phyloP scores from a whole-genome alignment of 805 yeast genomes.

The Monosporozyma servazzii region DNA sequence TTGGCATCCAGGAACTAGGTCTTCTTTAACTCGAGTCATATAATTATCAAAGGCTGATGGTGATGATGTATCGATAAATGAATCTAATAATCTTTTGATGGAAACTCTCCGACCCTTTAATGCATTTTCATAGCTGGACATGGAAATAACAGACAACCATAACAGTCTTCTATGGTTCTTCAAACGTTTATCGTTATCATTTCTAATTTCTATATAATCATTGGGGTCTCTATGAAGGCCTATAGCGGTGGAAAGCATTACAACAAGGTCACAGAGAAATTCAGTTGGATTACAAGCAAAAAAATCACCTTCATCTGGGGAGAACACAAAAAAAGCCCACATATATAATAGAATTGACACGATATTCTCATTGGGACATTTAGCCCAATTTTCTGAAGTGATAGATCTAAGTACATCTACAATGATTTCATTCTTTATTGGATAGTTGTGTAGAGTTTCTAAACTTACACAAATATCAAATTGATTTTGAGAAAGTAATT shows the following conservation, averaged over 20 bases:
- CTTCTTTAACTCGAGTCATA: conserved; percentile 15
- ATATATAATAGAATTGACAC: conserved; percentile 22
- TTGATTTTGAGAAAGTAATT: conserved; percentile 2
- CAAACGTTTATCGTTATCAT: conserved; percentile 10
- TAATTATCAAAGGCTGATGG: conserved; percentile 14
- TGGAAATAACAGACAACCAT: conserved; percentile 21
- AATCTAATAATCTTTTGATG: conserved; percentile 10
- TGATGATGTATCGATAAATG: conserved; percentile 14
- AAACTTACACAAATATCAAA: not conserved
- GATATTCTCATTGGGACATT: conserved; percentile 27
- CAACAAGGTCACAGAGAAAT: conserved; percentile 18
- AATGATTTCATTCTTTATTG: conserved; percentile 18
- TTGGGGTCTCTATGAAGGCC: conserved; percentile 29
- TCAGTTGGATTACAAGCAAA: conserved; percentile 24
- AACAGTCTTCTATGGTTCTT: conserved; percentile 23
- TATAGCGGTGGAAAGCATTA: conserved; percentile 23
- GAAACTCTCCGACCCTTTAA: conserved; percentile 21
- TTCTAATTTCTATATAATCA: conserved; percentile 16
- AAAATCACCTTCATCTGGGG: conserved; percentile 30
- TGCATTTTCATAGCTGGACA: conserved; percentile 19
- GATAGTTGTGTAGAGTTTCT: conserved; percentile 16
- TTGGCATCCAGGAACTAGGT: conserved; percentile 5
- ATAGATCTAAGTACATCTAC: conserved; percentile 18
- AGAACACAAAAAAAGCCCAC: conserved; percentile 27
- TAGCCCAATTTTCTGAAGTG: conserved; percentile 22